Base-by-base conservation (phyloP, 345 rosid species). In the Arabis hirsuta region DNA sequence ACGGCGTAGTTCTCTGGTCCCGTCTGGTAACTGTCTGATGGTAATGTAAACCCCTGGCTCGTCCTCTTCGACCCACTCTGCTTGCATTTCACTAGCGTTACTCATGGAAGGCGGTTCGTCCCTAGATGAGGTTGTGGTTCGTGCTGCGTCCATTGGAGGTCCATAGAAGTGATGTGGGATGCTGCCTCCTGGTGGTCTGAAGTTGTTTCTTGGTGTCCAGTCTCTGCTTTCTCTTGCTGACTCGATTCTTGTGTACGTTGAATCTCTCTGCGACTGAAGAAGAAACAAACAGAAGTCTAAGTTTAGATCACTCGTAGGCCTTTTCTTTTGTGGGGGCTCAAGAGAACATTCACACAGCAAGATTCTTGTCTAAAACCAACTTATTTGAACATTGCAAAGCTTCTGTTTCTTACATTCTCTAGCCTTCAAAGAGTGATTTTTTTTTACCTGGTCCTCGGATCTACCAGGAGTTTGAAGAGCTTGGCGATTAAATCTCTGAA, bases 11-110 rank as follows among this genome's bases (percentile, higher is more conserved):
- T 96, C 99, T 73, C 96, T 83, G 10, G 92, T 88, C 48, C 99
- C 99, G 67, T 96, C 97, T 0, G 81, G 87, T 55, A 91, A 79
- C 77, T 90, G 99, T 77, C 98, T 86, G 78, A 96, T 84, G 69
- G 99, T 96, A 69, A 96, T 90, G 67, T 92, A 86, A 2, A 96
- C 98, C 3, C 99, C 99, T 3, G 98, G 94, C 81, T 92, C 97
- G 39, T 91, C 99, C 53, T 92, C 72, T 83, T 92, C 99, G n/a
- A 96, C 80, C 98, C 97, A 96, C 79, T 96, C 98, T 5, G 85
- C 66, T 79, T 96, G 97, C 77, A 88, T 62, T 39, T 96, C 97
- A 47, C 97, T 90, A n/a, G 96, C 96, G 70, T 90, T 92, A 85
- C 99, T 96, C 19, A 85, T 64, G 0, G 99, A 90, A 54, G 94